Base-by-base conservation (phyloP, 2,329 filamentous ascomycete species). In the Paecilomyces dactylethromorphus region DNA sequence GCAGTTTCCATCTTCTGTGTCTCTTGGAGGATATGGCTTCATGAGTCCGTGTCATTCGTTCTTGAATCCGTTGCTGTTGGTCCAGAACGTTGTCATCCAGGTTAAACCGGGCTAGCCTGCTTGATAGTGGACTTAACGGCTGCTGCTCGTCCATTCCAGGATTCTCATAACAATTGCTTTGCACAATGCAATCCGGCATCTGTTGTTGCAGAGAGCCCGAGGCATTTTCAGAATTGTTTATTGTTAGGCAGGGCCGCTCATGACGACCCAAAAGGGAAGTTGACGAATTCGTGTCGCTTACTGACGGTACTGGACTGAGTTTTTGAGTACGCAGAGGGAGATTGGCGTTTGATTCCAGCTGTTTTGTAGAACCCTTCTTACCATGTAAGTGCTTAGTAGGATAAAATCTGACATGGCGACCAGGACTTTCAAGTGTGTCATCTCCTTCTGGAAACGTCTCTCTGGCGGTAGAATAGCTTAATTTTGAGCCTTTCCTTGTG, bases 51-150 rank as follows among this genome's bases (percentile, higher is more conserved):
- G 69, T 71, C 39, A 76, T 73, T 56, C 62, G 74, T 54, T 70
- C 70, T 51, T 73, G 71, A 39, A 79, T 63, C 21, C 73, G 70
- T 53, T 74, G 73, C 62, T 77, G 71, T 51, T 72, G 71, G 58
- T 79, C 65, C 39, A 70, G 62, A 29, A 78, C 59, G 56, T 76
- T 78, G 60, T 79, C 78, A 52, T 76, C 72, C 8, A 80, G 65
- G 56, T 77, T 77, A 61, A 78, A 78, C 45, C 74, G 72, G 45
- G 78, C 76, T 50, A 78, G 66, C n/a, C 74, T 74, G 22, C 64
- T 69, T 12, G 68, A 57, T 29, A 66, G 58, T 51, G 58, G 63
- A 29, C 35, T 59, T 24, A 63, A 64, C 6, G 69, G 58, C 35
- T 66, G 64, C 32, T 59, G 64, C 31, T 63, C 62, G 11, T 56